Percentiles rank a stretch among this genome's conserved stretches.
Conservation (phyloP, 331 rosid species). For the Saraca asoca region DNA sequence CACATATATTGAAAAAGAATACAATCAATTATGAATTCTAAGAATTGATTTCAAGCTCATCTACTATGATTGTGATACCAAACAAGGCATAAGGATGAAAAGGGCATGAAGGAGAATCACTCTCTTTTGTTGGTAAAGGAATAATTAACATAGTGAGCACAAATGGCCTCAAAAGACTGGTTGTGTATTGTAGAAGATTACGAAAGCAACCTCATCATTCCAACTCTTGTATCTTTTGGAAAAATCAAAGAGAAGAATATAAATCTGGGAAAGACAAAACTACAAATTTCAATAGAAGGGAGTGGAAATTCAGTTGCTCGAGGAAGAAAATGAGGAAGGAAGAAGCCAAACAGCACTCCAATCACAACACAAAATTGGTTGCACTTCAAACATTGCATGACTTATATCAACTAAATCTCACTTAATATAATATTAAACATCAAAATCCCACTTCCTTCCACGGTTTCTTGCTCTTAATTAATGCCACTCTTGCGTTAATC, state of each 20-base stretch:
- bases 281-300: conserved; percentile 68
- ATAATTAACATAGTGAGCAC: not conserved
- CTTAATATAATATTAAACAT: not conserved
- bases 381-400: conserved; percentile 50
- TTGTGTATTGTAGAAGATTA: conserved; percentile 55
- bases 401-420: conserved; percentile 42
- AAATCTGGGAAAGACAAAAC: conserved; percentile 66
- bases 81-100: no score
- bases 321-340: conserved; percentile 74
- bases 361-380: conserved; percentile 25
- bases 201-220: conserved; percentile 78
- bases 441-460: no score
- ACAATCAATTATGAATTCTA: no score
- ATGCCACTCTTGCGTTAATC: no score
- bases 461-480: no score
- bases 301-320: conserved; percentile 87
- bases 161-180: conserved; percentile 76
- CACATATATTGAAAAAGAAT: no score
- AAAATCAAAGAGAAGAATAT: conserved; percentile 43
- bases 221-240: conserved; percentile 45
- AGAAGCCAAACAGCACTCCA: conserved; percentile 67
- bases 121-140: conserved; percentile 38
- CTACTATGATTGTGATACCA: no score
- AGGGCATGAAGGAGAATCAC: conserved; percentile 42
- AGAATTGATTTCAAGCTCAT: no score